Evolutionary conservation across 83 land plant genomes (phyloP).

Genomic region (Thuja plicata): DNA sequence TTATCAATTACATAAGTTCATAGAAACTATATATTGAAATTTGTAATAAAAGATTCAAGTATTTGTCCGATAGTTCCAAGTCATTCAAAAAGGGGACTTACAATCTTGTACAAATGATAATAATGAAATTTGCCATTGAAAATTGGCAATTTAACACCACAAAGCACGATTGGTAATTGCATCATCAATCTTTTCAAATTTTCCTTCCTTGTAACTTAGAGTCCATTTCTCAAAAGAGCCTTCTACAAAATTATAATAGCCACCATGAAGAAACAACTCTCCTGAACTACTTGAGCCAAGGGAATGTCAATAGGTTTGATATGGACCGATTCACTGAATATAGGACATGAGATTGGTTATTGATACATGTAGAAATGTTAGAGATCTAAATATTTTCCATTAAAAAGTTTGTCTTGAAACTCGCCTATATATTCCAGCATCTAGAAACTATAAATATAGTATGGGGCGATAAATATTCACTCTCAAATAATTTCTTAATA

Average conservation of each 20-base stretch:
- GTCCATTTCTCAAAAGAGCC: slow-evolving; percentile 91
- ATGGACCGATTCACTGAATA: slow-evolving; percentile 54
- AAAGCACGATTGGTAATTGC: slow-evolving; percentile 24
- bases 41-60: no score
- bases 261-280: slow-evolving; percentile 72
- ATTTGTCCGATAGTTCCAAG: no score
- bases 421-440: not conserved
- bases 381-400: not conserved
- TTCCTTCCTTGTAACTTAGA: slow-evolving; percentile 29
- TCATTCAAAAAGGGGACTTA: no score
- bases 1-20: no score
- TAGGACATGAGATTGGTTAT: not conserved
- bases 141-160: slow-evolving; percentile 32
- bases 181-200: slow-evolving; percentile 17
- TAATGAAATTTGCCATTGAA: not conserved
- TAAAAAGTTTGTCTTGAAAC: not conserved
- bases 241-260: slow-evolving; percentile 79
- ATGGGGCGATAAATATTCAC: not conserved
- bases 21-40: no score
- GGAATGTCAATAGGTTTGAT: slow-evolving; percentile 63
- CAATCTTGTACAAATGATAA: not conserved
- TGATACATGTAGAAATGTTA: not conserved
- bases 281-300: slow-evolving; percentile 74
- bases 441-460: not conserved
- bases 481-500: not conserved